These are phyloP conservation scores for Ballota nigra DNA, from an alignment of 257 asterid species.

Conservation along the genomic window DNA sequence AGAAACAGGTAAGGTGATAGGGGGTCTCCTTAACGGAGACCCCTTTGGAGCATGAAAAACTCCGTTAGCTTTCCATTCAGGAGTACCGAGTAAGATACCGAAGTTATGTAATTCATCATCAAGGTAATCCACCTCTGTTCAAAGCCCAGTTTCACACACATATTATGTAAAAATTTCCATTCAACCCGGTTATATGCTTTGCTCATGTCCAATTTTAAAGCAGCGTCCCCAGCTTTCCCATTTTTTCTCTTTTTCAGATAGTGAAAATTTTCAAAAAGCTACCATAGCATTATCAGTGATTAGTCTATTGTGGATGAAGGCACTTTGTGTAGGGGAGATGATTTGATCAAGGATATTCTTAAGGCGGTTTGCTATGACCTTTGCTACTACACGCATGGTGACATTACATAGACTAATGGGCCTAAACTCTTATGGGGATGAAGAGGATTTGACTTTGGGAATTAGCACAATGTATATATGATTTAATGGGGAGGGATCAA, in stretches of 20 bases:
- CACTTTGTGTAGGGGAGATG: not conserved
- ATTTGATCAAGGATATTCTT: no score
- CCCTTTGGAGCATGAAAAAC: not conserved
- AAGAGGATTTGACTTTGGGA: no score
- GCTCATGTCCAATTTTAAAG: not conserved
- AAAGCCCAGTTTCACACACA: not conserved
- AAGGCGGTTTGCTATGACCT: no score
- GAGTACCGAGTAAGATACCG: not conserved
- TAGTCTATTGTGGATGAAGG: not conserved
- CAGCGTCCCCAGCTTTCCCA: not conserved
- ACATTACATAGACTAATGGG: no score
- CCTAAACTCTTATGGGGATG: no score
- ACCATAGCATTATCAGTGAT: not conserved
- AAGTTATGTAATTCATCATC: not conserved
- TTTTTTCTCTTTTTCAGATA: no score
- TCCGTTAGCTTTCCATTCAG: not conserved
- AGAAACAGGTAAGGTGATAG: not conserved
- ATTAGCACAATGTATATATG: no score
- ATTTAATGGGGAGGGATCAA: no score
- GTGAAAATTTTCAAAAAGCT: not conserved
- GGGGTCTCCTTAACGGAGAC: not conserved
- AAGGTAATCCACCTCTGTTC: not conserved
- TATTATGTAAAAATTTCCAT: not conserved
- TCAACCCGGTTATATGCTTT: not conserved
- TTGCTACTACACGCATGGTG: no score